Evolutionary conservation across 192 early-diverging fungal species (phyloP).

Genomic region (Gaertneriomyces semiglobifer): DNA sequence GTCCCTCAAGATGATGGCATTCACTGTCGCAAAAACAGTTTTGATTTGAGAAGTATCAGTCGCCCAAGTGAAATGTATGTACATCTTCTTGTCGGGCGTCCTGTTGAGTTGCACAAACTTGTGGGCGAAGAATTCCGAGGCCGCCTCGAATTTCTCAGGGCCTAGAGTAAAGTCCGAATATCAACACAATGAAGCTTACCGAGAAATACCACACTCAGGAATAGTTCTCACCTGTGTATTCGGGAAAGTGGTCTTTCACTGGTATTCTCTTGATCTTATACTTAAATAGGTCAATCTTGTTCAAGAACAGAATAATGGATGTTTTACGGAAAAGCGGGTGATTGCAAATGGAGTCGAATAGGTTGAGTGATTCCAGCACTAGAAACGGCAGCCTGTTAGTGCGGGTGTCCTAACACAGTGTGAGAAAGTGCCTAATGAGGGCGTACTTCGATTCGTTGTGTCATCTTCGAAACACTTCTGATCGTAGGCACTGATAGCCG

Average conservation of each 20-base stretch:
- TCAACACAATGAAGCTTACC: neutral
- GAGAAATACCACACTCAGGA: neutral
- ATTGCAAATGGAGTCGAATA: conserved; percentile 51
- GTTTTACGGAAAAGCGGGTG: conserved; percentile 48
- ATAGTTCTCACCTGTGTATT: conserved; percentile 41
- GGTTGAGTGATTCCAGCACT: conserved; percentile 49
- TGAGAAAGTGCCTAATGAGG: too few species aligned
- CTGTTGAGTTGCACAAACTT: conserved; percentile 45
- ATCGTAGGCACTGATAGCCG: conserved; percentile 62
- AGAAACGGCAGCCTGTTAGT: neutral
- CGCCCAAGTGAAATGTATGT: conserved; percentile 61
- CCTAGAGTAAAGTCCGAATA: conserved; percentile 24
- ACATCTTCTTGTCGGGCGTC: conserved; percentile 46
- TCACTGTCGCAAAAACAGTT: conserved; percentile 53
- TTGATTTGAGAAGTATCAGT: conserved; percentile 59
- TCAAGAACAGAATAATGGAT: conserved; percentile 55
- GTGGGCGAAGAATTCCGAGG: conserved; percentile 46
- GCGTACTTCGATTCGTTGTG: conserved; percentile 52
- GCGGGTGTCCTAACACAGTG: too few species aligned
- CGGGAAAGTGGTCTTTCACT: conserved; percentile 45
- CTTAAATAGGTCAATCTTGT: conserved; percentile 55
- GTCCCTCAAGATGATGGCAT: conserved; percentile 44
- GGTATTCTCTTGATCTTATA: conserved; percentile 38
- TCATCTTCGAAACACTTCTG: conserved; percentile 63
- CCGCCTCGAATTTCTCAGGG: conserved; percentile 45